Evolutionary conservation across 139 green algal species (phyloP), one percentile per base, ranked within the genome.

Genomic region (Ulvella scutata): DNA sequence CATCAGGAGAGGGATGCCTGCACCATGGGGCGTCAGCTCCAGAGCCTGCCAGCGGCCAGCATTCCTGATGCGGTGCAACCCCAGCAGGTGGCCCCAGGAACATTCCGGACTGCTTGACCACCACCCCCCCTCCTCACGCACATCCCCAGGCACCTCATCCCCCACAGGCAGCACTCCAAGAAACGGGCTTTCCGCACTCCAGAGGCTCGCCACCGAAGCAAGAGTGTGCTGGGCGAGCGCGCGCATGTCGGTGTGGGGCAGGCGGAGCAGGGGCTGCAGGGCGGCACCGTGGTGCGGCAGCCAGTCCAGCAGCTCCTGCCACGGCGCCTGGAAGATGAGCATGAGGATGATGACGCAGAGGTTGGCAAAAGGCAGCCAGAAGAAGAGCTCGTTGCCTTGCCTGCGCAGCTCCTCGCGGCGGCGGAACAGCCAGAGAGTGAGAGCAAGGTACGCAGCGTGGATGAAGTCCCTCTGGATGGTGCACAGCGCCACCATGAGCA

Each of bases 281-380:
- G n/a, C n/a, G n/a, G n/a, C n/a, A n/a, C n/a, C n/a, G n/a, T n/a
- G n/a, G n/a, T n/a, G n/a, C 6, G 10, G 7, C 13, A 62, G 44
- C 44, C 44, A 62, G 9, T 13, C 7, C 44, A 20, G 4, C 7
- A 62, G 44, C 44, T 13, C n/a, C 13, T 6, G 9, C 44, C 44
- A 62, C 44, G 44, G 44, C 44, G 44, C 81, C 82, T 93, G 88
- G 51, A 88, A 90, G 10, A 79, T 13, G 13, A 90, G 77, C 72
- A 83, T 84, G 4, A 86, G 26, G 9, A 82, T 61, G 61, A 94
- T 85, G 26, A 94, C 89, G 37, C 67, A 34, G 72, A 89, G 82
- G 75, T 94, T 94, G 86, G 90, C 92, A 2, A 80, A 31, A 3
- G 85, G 82, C 78, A 94, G 85, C 81, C 83, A 90, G n/a, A 59